phyloP scores from a whole-genome alignment of 148 eudicot species.

The Spergularia bocconei region DNA sequence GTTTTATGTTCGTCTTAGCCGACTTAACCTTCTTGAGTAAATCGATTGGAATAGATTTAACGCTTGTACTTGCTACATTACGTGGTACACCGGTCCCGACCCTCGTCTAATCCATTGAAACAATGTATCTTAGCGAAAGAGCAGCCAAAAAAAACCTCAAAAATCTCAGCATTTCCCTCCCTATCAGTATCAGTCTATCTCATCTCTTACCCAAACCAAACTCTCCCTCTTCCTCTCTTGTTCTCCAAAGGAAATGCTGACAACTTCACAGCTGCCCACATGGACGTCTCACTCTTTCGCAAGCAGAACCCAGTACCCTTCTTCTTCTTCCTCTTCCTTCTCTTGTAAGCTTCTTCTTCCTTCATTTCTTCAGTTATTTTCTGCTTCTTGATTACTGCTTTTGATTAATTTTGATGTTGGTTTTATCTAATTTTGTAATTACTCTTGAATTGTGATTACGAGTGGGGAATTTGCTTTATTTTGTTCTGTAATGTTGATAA shows the following conservation, averaged over 20 bases:
- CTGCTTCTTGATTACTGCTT: not conserved
- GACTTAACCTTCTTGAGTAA: too few relatives aligned
- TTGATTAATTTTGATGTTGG: not conserved
- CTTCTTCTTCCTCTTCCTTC: not conserved
- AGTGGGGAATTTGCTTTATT: not conserved
- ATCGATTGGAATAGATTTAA: too few relatives aligned
- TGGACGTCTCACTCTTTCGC: not conserved
- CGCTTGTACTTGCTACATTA: too few relatives aligned
- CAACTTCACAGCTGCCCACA: conserved; percentile 1
- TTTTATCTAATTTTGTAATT: not conserved
- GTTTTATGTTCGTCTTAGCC: too few relatives aligned
- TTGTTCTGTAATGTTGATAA: not conserved
- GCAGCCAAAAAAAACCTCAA: too few relatives aligned
- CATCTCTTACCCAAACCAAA: not conserved
- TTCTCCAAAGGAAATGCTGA: not conserved
- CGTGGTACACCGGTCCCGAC: too few relatives aligned
- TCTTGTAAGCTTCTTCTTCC: not conserved
- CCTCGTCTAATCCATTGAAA: too few relatives aligned
- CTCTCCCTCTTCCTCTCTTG: not conserved
- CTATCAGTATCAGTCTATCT: too few relatives aligned
- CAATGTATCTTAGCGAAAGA: too few relatives aligned
- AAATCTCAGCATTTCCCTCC: too few relatives aligned
- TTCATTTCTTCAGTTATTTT: not conserved
- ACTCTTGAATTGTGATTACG: not conserved
- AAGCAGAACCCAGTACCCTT: not conserved